Evolutionary conservation across 768 basidiomycete species (phyloP), one percentile per base, ranked within the genome.

Genomic region (Agrocybe praecox): DNA sequence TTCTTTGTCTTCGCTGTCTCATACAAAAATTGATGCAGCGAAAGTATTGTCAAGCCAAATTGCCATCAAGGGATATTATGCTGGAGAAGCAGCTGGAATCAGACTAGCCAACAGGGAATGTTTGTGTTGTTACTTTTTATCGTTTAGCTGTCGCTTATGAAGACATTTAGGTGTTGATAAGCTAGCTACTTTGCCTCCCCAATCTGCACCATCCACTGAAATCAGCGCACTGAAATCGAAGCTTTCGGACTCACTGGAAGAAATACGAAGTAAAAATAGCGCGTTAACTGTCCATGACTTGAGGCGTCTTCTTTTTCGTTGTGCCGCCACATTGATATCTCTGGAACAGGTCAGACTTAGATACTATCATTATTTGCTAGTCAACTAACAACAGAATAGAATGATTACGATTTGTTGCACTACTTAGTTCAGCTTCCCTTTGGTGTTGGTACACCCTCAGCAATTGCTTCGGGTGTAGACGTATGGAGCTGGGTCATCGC

Each of bases 401-500:
- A 86, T 67, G 93, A 98, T 56, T 82, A 90, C 65, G 90, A 90
- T 21, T 77, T 98, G 14, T 74, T 98, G 10, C 90, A 92, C 71
- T 89, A 94, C 69, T 76, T 98, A 22, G 95, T 98, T 8, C 79
- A 82, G 32, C 71, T 98, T 17, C 97, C 97, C 0, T 92, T 98
- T 64, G 89, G 91, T 54, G 88, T 92, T 2, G 93, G 93, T 59
- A 95, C 91, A 1, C 93, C 95, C 1, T 77, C 91, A 4, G 86
- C 94, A 1, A 85, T 98, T 55, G 82, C 92, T 15, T 85, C 92
- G 1, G 96, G 93, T 0, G 88, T 95, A 43, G 95, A 98, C 67
- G 89, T 90, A 10, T 98, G 97, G 97, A 94, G 90, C 2, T 98
- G 96, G 96, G 81, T 97, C 0, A 89, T 97, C 51, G 86, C 91